A percentile compares a stretch with the other conserved stretches of the same genome.
Evolutionary conservation across 2,329 filamentous ascomycete genomes (phyloP).

Genomic region (Aquanectria penicillioides): DNA sequence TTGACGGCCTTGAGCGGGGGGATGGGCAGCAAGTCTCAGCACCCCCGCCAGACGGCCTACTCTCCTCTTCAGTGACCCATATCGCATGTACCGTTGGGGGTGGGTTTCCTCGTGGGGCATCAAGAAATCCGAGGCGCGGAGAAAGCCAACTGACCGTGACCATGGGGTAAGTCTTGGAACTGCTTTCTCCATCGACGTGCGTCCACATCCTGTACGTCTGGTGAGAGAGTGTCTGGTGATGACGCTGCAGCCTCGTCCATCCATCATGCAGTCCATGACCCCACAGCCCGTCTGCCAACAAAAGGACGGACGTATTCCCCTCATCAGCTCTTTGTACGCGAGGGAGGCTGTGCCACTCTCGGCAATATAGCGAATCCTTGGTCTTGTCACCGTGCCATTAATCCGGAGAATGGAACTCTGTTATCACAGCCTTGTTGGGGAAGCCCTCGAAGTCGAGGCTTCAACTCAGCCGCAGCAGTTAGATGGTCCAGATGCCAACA

Average conservation of each 20-base stretch:
- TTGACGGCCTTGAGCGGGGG: not conserved
- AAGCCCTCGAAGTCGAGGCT: not conserved
- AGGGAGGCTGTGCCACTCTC: not conserved
- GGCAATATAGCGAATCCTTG: not conserved
- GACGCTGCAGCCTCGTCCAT: slow-evolving; percentile 10
- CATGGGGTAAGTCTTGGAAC: slow-evolving; percentile 1
- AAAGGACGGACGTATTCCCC: slow-evolving; percentile 3
- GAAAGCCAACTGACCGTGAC: slow-evolving; percentile 4
- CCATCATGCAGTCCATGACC: slow-evolving; percentile 2
- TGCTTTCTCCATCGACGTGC: slow-evolving; percentile 17
- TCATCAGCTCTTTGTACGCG: slow-evolving; percentile 4
- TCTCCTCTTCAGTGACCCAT: not conserved
- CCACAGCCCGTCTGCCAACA: slow-evolving; percentile 10
- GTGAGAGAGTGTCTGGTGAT: slow-evolving; percentile 9
- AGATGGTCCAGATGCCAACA: not conserved
- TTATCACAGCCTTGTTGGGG: not conserved
- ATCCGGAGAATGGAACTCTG: slow-evolving; percentile 7
- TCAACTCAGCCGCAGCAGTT: not conserved
- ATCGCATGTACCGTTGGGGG: slow-evolving; percentile 11
- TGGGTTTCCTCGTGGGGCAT: slow-evolving; percentile 5
- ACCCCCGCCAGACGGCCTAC: not conserved
- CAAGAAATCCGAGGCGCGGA: slow-evolving; percentile 4
- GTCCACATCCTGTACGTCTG: not conserved
- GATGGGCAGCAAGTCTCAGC: not conserved
- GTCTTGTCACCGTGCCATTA: slow-evolving; percentile 1